Conservation (phyloP, 2,329 filamentous ascomycete genomes). For the Arthrinium puccinioides region DNA sequence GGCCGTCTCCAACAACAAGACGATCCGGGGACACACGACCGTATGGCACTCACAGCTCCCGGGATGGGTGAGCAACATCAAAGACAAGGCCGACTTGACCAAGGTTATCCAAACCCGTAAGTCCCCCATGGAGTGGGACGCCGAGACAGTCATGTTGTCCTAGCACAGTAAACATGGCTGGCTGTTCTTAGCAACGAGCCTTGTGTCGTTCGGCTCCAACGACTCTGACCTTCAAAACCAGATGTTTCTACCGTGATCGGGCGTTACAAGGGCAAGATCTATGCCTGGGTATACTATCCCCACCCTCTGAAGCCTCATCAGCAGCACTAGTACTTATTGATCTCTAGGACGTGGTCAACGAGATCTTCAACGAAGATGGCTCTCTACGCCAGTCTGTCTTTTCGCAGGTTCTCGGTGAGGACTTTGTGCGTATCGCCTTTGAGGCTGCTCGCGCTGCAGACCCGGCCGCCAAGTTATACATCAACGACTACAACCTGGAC, state of each 20-base stretch:
- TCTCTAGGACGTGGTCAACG: slow-evolving; percentile 52
- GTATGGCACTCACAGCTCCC: slow-evolving; percentile 57
- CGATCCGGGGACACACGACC: slow-evolving; percentile 58
- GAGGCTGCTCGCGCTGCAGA: slow-evolving; percentile 59
- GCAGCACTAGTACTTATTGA: not conserved
- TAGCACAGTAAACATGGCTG: not conserved
- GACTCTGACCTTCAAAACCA: not conserved
- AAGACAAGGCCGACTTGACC: slow-evolving; percentile 33
- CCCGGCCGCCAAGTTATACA: slow-evolving; percentile 62
- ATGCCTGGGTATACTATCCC: slow-evolving; percentile 21
- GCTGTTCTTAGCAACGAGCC: not conserved
- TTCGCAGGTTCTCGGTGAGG: slow-evolving; percentile 60
- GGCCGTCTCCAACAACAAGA: slow-evolving; percentile 47
- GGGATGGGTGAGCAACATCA: slow-evolving; percentile 46
- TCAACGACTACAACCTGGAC: slow-evolving; percentile 70
- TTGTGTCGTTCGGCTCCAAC: not conserved
- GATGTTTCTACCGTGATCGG: slow-evolving; percentile 49
- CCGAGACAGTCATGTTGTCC: no score
- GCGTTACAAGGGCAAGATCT: slow-evolving; percentile 56
- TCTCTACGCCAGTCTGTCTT: slow-evolving; percentile 55
- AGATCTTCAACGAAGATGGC: slow-evolving; percentile 58
- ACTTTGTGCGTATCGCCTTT: slow-evolving; percentile 65
- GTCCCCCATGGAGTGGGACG: no score
- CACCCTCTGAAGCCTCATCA: slow-evolving; percentile 6
- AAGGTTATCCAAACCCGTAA: slow-evolving; percentile 45